Evolutionary conservation across 2,329 filamentous ascomycete species (phyloP), one percentile per base, ranked within the genome.

Genomic region (Lomentospora prolificans): DNA sequence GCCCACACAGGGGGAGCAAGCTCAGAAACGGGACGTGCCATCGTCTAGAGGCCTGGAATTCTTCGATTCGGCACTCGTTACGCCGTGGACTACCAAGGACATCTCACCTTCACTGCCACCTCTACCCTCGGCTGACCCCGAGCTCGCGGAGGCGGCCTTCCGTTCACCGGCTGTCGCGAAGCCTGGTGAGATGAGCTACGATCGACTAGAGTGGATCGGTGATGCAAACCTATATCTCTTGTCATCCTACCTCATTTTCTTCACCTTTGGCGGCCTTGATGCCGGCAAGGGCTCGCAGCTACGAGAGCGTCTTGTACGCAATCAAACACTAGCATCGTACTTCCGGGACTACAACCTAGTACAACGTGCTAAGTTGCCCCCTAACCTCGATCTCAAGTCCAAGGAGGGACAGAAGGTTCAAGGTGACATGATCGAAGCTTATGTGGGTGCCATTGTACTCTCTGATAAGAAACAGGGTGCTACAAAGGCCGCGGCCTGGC

Each of bases 351-450:
- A 96, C 66, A 81, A 79, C 0, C 80, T 96, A 61, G 79, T 88
- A 51, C 75, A 80, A 61, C 79, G 77, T 30, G 79, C 87, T 6
- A 75, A 75, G 27, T 72, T 87, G 2, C 85, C 78, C 1, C 59
- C 62, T 10, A 76, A 77, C 59, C 72, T 74, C 63, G 63, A 65
- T 30, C 55, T 71, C 54, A 64, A 61, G 2, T 68, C 67, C 3
- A 65, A 67, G 51, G 79, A 77, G 44, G 76, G 80, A 58, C 78
- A 74, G 12, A 96, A 96, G 68, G 82, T 90, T 8, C 76, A 87
- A 56, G 91, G 86, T 7, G 92, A 97, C 65, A 78, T 96, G 17
- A 95, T 96, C 63, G 92, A 97, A 67, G 87, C 92, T 0, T 96
- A 95, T 62, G 81, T 95, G 14, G 91, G 87, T 7, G 91, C 87